phyloP scores from a whole-genome alignment of 2,329 filamentous ascomycete species.

The Orbilia quercus region DNA sequence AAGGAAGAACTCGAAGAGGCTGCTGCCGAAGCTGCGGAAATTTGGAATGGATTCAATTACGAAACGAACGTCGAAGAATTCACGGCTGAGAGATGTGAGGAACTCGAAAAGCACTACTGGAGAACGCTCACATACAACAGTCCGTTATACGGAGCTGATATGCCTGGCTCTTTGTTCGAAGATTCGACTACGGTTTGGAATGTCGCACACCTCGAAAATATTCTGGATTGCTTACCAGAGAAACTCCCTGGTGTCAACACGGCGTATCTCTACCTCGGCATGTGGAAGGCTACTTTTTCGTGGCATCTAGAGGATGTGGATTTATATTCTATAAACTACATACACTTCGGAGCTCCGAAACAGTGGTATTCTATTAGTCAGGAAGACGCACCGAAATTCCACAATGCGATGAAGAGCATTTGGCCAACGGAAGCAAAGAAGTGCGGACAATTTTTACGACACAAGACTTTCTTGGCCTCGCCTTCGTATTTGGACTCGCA shows the following conservation, averaged over 20 bases:
- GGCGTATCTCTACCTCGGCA: conserved; percentile 94
- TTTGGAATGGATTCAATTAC: conserved; percentile 92
- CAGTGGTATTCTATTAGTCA: conserved; percentile 99
- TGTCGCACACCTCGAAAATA: conserved; percentile 89
- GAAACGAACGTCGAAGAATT: conserved; percentile 85
- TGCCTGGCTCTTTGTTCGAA: conserved; percentile 93
- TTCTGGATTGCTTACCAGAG: conserved; percentile 91
- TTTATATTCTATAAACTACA: conserved; percentile 99
- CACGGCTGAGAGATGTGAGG: conserved; percentile 89
- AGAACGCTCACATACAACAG: conserved; percentile 95
- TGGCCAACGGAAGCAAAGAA: conserved; percentile 96
- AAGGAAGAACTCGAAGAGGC: conserved; percentile 57
- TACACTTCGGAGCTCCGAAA: conserved; percentile 97
- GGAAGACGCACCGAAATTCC: conserved; percentile 89
- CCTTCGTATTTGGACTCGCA: conserved; percentile 87
- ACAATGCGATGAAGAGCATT: conserved; percentile 91
- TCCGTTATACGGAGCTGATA: conserved; percentile 94
- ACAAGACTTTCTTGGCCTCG: conserved; percentile 97
- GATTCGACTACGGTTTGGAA: conserved; percentile 89
- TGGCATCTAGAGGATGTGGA: conserved; percentile 99
- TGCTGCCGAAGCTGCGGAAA: conserved; percentile 62
- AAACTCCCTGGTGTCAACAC: conserved; percentile 98
- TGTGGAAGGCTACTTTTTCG: conserved; percentile 99
- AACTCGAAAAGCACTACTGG: conserved; percentile 95
- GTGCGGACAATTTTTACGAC: conserved; percentile 93